These are phyloP conservation scores for Metschnikowia lunata DNA, from an alignment of 805 yeast species.

Conservation along the genomic window DNA sequence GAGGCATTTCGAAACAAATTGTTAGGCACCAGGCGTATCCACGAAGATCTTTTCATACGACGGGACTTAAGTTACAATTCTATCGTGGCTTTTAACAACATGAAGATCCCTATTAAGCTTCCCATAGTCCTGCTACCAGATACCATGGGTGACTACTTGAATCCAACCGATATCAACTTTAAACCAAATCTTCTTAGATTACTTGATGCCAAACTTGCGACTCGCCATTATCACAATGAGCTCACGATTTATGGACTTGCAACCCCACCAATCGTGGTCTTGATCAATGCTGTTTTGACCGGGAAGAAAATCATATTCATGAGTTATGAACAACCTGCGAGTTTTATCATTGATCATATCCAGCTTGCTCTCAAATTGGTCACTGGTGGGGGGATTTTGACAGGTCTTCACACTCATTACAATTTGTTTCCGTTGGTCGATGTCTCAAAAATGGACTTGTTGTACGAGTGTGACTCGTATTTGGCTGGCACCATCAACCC, in stretches of 20 bases:
- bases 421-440: slow-evolving; percentile 58
- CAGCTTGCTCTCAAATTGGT: slow-evolving; percentile 41
- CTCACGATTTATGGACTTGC: slow-evolving; percentile 49
- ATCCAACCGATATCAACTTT: slow-evolving; percentile 43
- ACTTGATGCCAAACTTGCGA: slow-evolving; percentile 32
- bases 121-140: slow-evolving; percentile 42
- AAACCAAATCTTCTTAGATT: slow-evolving; percentile 33
- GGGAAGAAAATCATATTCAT: slow-evolving; percentile 38
- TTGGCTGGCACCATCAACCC: slow-evolving; percentile 69
- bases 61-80: slow-evolving; percentile 42
- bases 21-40: slow-evolving; percentile 26
- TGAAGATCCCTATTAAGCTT: slow-evolving; percentile 42
- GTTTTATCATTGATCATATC: slow-evolving; percentile 39
- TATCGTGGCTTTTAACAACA: slow-evolving; percentile 31
- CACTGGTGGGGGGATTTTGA: slow-evolving; percentile 39
- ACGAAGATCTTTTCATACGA: slow-evolving; percentile 36
- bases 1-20: slow-evolving; percentile 34
- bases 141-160: slow-evolving; percentile 40
- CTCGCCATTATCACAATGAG: slow-evolving; percentile 39
- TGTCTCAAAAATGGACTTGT: slow-evolving; percentile 50
- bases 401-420: slow-evolving; percentile 35
- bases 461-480: slow-evolving; percentile 39
- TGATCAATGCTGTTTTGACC: slow-evolving; percentile 36
- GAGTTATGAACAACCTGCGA: slow-evolving; percentile 36
- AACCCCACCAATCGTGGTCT: slow-evolving; percentile 44